Percentiles rank a stretch among this genome's conserved stretches.
These are phyloP conservation scores for Lactarius vividus DNA, from an alignment of 768 basidiomycete species.

Conservation along the genomic window DNA sequence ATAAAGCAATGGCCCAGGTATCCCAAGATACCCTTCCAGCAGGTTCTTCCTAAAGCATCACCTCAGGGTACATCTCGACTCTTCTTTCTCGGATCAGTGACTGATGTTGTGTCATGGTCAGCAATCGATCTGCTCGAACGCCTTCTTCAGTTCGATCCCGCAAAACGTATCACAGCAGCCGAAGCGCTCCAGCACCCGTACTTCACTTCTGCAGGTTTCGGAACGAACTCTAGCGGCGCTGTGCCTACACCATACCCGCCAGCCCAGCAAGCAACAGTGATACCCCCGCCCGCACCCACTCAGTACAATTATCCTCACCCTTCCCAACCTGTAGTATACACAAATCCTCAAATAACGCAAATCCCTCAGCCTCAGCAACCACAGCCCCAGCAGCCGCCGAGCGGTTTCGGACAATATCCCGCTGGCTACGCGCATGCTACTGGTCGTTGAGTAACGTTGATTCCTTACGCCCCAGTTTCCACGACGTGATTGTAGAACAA, in stretches of 20 bases:
- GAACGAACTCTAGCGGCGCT: conserved; percentile 42
- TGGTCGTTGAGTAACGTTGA: conserved; percentile 24
- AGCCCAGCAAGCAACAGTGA: conserved; percentile 57
- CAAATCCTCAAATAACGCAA: conserved; percentile 22
- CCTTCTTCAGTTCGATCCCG: conserved; percentile 93
- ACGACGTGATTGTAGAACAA: background rate
- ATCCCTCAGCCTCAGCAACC: conserved; percentile 39
- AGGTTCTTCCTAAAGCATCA: conserved; percentile 82
- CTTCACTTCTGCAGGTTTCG: conserved; percentile 58
- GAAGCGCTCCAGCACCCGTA: conserved; percentile 93
- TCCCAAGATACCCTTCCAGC: conserved; percentile 76
- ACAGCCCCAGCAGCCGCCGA: conserved; percentile 26
- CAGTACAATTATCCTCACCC: conserved; percentile 65
- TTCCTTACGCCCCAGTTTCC: background rate
- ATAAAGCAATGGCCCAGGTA: conserved; percentile 86
- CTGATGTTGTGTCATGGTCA: conserved; percentile 26
- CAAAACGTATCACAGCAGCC: conserved; percentile 84
- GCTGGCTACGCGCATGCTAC: conserved; percentile 26
- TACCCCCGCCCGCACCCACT: conserved; percentile 32
- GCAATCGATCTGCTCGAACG: conserved; percentile 94
- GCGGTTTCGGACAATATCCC: conserved; percentile 28
- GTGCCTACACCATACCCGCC: conserved; percentile 36
- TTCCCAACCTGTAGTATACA: conserved; percentile 40
- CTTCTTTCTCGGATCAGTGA: background rate
- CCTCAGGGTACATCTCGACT: conserved; percentile 58